Base-by-base conservation (phyloP, 2,329 filamentous ascomycete species). In the Botrytis byssoidea region DNA sequence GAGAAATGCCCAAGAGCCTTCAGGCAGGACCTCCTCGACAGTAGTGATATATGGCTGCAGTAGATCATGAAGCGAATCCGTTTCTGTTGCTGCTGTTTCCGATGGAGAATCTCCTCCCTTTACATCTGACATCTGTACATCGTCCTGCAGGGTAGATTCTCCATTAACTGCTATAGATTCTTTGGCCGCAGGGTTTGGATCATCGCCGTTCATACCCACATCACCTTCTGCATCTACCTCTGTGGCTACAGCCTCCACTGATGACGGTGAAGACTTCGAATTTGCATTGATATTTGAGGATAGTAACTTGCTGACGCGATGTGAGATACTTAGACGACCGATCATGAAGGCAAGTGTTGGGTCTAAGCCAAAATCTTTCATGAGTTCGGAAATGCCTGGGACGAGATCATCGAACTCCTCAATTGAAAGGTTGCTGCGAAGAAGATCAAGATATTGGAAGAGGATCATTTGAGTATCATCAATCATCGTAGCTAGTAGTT, bases 381-480 rank as follows among this genome's bases (percentile, higher is more conserved):
- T 91, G 55, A 99, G 86, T 35, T 88, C 86, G 6, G 90, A 85
- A 60, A 97, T 88, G 44, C 90, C 88, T 1, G 96, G 96, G 9
- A 98, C 90, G 29, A 92, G 87, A 3, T 85, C 84, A 79, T 97
- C 92, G 75, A 98, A 98, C 32, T 95, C 89, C 55, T 91, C 88
- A 0, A 90, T 86, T 0, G 91, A 87, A 44, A 98, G 83, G 79
- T 94, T 97, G 80, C 89, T 93, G 80, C 92, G 92, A 46, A 99
- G 87, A 10, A 98, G 88, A 79, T 98, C 96, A 29, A 98, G 86
- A 80, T 97, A 99, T 79, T 98, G 95, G 37, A 90, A 88, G 37
- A 98, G 87, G 14, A 95, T 91, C 74, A 93, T 89, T 77, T 97
- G 93, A 32, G 97, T 92, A 81, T 97, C 95, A 81, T 99, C 96